Evolutionary conservation across 495 filamentous ascomycete genomes (phyloP).

Genomic region (Ascobolus immersus): DNA sequence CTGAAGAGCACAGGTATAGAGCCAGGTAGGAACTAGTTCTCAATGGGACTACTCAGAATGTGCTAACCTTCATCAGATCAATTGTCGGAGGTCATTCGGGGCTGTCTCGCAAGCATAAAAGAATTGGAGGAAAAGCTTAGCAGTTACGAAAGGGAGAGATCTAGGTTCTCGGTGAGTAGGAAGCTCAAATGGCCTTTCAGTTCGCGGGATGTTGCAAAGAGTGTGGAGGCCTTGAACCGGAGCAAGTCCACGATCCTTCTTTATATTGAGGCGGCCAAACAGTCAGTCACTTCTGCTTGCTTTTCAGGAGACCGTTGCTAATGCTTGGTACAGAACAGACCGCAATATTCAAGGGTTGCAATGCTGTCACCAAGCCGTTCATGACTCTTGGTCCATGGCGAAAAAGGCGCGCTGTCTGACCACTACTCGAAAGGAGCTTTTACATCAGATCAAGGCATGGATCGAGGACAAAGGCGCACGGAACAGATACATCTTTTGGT

Average conservation of each 20-base stretch:
- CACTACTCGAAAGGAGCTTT: slow-evolving; percentile 6
- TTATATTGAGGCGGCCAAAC: too few relatives aligned
- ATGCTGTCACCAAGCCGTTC: not conserved
- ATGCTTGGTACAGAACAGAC: not conserved
- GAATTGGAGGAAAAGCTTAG: not conserved
- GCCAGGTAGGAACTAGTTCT: not conserved
- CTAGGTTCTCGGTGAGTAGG: too few relatives aligned
- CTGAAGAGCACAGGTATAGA: slow-evolving; percentile 4
- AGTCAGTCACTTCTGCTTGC: too few relatives aligned
- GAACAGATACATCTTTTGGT: slow-evolving; percentile 16
- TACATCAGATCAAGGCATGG: slow-evolving; percentile 6
- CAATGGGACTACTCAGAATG: slow-evolving; percentile 1
- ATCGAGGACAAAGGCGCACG: slow-evolving; percentile 1
- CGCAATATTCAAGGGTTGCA: not conserved
- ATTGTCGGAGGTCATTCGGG: slow-evolving; percentile 8
- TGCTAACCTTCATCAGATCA: slow-evolving; percentile 6
- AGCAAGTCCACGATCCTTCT: slow-evolving; percentile 16
- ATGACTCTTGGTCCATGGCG: not conserved
- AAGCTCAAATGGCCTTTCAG: slow-evolving; percentile 18
- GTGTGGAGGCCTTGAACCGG: slow-evolving; percentile 11
- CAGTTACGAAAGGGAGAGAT: not conserved
- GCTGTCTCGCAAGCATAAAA: not conserved
- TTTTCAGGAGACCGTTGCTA: not conserved
- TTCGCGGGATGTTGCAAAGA: slow-evolving; percentile 13
- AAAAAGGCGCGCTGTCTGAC: slow-evolving; percentile 4